These are phyloP conservation scores for Lactarius hatsudake DNA, from an alignment of 768 basidiomycete genomes.

Conservation along the genomic window DNA sequence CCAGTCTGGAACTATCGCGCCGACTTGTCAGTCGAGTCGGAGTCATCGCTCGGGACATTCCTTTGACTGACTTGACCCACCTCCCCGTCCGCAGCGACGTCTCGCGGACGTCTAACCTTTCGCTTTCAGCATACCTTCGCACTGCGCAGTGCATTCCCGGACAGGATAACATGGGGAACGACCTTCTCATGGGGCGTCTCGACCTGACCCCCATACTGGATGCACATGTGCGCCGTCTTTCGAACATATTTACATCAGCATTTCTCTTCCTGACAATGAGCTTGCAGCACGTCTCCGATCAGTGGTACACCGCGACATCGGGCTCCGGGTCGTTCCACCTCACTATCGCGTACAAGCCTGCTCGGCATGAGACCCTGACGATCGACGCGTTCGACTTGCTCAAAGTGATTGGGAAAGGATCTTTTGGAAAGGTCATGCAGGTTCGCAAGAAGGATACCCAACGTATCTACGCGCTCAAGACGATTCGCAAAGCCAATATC, in stretches of 20 bases:
- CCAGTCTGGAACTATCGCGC: slow-evolving; percentile 97
- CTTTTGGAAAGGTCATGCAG: slow-evolving; percentile 99
- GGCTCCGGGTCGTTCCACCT: slow-evolving; percentile 93
- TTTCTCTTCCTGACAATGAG: slow-evolving; percentile 11
- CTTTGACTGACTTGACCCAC: slow-evolving; percentile 18
- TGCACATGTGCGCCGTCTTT: slow-evolving; percentile 53
- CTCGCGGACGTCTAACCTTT: slow-evolving; percentile 87
- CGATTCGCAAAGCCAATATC: slow-evolving; percentile 97
- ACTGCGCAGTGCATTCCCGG: slow-evolving; percentile 69
- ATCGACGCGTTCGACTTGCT: slow-evolving; percentile 96
- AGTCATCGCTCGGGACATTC: slow-evolving; percentile 10
- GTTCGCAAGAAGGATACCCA: slow-evolving; percentile 98
- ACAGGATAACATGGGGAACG: slow-evolving; percentile 96
- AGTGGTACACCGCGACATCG: slow-evolving; percentile 83
- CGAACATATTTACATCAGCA: slow-evolving; percentile 3
- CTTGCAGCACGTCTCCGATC: slow-evolving; percentile 77
- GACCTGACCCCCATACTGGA: slow-evolving; percentile 86
- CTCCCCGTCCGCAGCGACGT: slow-evolving; percentile 65
- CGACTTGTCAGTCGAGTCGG: slow-evolving; percentile 77
- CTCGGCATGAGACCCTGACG: slow-evolving; percentile 78
- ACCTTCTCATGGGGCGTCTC: slow-evolving; percentile 88
- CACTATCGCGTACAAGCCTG: slow-evolving; percentile 91
- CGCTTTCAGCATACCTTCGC: slow-evolving; percentile 88
- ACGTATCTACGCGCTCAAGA: slow-evolving; percentile 97
- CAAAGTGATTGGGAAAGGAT: slow-evolving; percentile 97